A percentile compares a stretch with the other conserved stretches of the same genome.
Evolutionary conservation across 768 basidiomycete genomes (phyloP).

Genomic region (Suillus variegatus): DNA sequence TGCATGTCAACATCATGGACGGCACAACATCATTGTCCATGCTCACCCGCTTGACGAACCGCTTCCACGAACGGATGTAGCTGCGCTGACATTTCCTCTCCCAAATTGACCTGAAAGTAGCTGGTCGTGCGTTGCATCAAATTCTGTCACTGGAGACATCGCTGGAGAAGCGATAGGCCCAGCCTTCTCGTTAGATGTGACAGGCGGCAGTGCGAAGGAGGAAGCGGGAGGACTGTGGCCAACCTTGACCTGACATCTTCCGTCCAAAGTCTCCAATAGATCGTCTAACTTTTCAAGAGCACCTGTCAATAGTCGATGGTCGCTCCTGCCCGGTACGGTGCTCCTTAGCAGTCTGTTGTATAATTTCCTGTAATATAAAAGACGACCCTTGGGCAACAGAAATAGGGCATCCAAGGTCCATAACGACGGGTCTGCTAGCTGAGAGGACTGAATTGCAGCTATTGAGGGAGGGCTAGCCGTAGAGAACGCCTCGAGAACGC

Average conservation of each 20-base stretch:
- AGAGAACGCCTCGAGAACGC: conserved; percentile 72
- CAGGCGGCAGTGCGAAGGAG: background rate
- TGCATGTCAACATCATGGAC: conserved; percentile 11
- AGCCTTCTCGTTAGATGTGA: background rate
- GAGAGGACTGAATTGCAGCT: conserved; percentile 34
- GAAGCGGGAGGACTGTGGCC: conserved; percentile 6
- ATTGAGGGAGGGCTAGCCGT: conserved; percentile 58
- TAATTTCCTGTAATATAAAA: conserved; percentile 91
- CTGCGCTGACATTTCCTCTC: conserved; percentile 41
- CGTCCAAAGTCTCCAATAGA: conserved; percentile 69
- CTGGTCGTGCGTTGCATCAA: conserved; percentile 5
- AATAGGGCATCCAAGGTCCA: conserved; percentile 93
- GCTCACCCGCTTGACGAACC: conserved; percentile 60
- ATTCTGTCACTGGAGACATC: conserved; percentile 5
- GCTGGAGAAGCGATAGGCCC: conserved; percentile 5
- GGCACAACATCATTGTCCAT: background rate
- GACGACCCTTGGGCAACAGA: conserved; percentile 76
- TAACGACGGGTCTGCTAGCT: conserved; percentile 38
- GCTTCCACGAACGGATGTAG: conserved; percentile 53
- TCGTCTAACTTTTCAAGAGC: conserved; percentile 81
- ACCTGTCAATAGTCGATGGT: conserved; percentile 76
- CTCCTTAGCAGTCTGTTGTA: conserved; percentile 85
- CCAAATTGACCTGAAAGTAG: conserved; percentile 26
- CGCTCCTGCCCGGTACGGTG: conserved; percentile 82
- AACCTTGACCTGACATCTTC: conserved; percentile 46